Evolutionary conservation across 2,329 filamentous ascomycete genomes (phyloP), one percentile per base, ranked within the genome.

Genomic region (Triangularia setosa): DNA sequence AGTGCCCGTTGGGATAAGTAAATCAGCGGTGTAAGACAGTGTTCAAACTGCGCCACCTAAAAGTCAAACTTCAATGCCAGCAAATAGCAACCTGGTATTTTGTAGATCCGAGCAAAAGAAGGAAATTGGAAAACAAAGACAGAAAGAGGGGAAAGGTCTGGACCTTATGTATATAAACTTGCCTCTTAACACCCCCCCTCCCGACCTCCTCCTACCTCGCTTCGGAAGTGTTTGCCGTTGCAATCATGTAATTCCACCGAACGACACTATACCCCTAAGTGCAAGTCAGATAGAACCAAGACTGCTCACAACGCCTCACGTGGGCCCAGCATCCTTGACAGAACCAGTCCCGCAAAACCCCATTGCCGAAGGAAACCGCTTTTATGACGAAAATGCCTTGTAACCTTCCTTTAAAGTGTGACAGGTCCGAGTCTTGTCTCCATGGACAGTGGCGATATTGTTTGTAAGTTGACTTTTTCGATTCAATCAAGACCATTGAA

Each of bases 201-300:
- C 40, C 40, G 21, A 21, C 40, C 40, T 48, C 11, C n/a, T 12
- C 30, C 30, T 33, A 33, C 40, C 40, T 21, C 40, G 40, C 18
- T 48, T 48, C 40, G 40, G 40, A 48, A 21, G n/a, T 48, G 40
- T 48, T 21, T 48, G 40, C 40, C 40, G 40, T 48, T 48, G 40
- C 40, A 48, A 48, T 48, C 40, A 48, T 48, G 40, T 21, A 48
- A 48, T 48, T 21, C 40, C 40, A 65, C 65, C 35, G 35, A 67
- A 48, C 65, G 65, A 65, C 69, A 67, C 69, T 67, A 69, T 67
- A 69, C 66, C 68, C 65, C 70, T 69, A 71, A 71, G 68, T 70
- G 69, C 67, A 68, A 61, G 66, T 68, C 61, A 54, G 66, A 48
- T 21, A 21, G n/a, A 9, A 4, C 40, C 40, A 48, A 68, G 67